Evolutionary conservation across 106 monocot genomes (phyloP).

Genomic region (Acorus gramineus): DNA sequence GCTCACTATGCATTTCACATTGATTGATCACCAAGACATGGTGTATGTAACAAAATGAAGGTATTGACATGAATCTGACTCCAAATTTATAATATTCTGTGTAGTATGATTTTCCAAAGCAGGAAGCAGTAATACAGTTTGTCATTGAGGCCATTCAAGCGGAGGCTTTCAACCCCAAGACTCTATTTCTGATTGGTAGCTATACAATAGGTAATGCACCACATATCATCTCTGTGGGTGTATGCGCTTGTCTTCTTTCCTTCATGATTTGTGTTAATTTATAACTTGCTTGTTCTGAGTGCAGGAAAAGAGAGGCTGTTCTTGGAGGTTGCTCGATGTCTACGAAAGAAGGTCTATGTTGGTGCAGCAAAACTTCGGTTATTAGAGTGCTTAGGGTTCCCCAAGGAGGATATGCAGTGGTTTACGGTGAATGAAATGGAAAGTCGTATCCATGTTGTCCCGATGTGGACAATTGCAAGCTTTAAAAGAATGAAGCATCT

Average conservation of each 20-base stretch:
- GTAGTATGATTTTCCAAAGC: conserved; percentile 97
- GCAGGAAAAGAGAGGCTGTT: conserved; percentile 90
- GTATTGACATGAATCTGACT: no score
- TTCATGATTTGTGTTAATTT: neutral
- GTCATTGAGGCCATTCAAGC: conserved; percentile 98
- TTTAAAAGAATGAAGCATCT: conserved; percentile 93
- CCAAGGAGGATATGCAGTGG: conserved; percentile 85
- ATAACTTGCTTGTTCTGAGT: neutral
- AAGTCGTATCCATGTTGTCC: conserved; percentile 92
- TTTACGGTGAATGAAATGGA: conserved; percentile 83
- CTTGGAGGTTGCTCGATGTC: conserved; percentile 65
- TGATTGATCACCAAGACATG: no score
- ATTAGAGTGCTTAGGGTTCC: conserved; percentile 53
- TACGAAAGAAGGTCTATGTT: conserved; percentile 80
- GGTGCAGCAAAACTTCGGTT: conserved; percentile 62
- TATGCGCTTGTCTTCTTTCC: neutral
- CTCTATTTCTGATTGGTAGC: conserved; percentile 89
- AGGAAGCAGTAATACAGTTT: conserved; percentile 87
- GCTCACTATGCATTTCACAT: no score
- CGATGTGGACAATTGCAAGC: conserved; percentile 95
- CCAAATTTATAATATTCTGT: neutral
- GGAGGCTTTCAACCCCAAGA: conserved; percentile 91
- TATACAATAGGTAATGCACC: conserved; percentile 74
- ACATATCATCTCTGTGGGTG: neutral
- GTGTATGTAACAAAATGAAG: no score